phyloP scores from a whole-genome alignment of 176 grass and related monocot species.

The Phoenix dactylifera region DNA sequence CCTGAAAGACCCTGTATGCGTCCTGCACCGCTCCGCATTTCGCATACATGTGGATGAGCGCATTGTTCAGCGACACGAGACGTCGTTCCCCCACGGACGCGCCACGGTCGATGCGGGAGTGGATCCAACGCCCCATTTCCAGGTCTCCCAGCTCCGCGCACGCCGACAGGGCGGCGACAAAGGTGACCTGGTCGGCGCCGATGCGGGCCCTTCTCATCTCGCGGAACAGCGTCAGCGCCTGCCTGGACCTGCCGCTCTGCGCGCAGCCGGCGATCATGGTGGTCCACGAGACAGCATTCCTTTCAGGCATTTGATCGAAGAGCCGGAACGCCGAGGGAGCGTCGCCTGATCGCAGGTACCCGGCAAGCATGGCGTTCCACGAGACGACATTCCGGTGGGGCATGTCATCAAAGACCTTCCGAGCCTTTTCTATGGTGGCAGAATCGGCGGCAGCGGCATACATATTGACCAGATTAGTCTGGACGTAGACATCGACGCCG shows the following conservation, averaged over 20 bases:
- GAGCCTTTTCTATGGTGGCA: constrained; percentile 5
- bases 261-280: constrained; percentile 46
- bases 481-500: constrained; percentile 18
- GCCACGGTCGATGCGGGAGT: constrained; percentile 14
- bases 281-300: constrained; percentile 48
- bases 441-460: not conserved
- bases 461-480: constrained; percentile 38
- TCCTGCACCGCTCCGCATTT: constrained; percentile 49
- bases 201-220: constrained; percentile 36
- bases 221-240: constrained; percentile 44
- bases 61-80: constrained; percentile 37
- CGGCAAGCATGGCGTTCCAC: constrained; percentile 60
- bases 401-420: constrained; percentile 52
- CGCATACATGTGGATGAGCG: constrained; percentile 56
- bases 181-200: constrained; percentile 34
- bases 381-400: constrained; percentile 10
- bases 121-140: constrained; percentile 51
- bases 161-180: constrained; percentile 36
- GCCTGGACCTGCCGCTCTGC: constrained; percentile 14
- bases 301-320: constrained; percentile 39
- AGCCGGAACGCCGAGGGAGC: constrained; percentile 23
- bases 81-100: not conserved
- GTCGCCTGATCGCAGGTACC: constrained; percentile 26
- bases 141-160: constrained; percentile 43
- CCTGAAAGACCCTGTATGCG: constrained; percentile 30